phyloP scores from a whole-genome alignment of 441 rosid species.

The Biscutella laevigata region DNA sequence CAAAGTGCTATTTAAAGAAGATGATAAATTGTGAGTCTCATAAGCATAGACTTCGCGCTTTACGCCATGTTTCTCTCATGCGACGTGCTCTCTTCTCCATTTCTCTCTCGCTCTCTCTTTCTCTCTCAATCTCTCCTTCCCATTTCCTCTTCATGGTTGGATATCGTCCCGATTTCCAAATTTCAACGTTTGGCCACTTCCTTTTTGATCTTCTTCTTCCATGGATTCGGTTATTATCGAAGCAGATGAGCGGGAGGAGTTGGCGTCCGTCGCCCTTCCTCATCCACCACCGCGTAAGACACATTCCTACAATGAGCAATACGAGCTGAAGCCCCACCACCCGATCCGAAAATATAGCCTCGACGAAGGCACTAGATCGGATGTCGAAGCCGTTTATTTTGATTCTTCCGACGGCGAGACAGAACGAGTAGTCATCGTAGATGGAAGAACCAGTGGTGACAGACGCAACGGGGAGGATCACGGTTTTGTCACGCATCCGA shows the following conservation, averaged over 20 bases:
- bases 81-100: slow-evolving; percentile 34
- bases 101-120: slow-evolving; percentile 31
- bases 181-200: slow-evolving; percentile 8
- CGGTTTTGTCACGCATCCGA: slow-evolving; percentile 23
- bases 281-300: slow-evolving; percentile 55
- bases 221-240: slow-evolving; percentile 29
- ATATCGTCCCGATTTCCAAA: slow-evolving; percentile 8
- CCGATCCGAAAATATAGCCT: slow-evolving; percentile 67
- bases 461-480: slow-evolving; percentile 27
- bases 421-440: neutral
- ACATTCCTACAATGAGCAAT: slow-evolving; percentile 60
- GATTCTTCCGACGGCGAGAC: slow-evolving; percentile 34
- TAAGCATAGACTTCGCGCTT: no score
- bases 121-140: slow-evolving; percentile 22
- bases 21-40: slow-evolving; percentile 14
- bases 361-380: slow-evolving; percentile 39
- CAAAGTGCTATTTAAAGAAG: slow-evolving; percentile 20
- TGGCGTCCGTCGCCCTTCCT: slow-evolving; percentile 28
- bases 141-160: slow-evolving; percentile 34
- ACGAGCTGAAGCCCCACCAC: slow-evolving; percentile 35
- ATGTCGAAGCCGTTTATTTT: slow-evolving; percentile 19
- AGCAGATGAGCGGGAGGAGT: slow-evolving; percentile 46
- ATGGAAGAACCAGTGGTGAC: slow-evolving; percentile 8
- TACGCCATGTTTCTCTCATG: slow-evolving; percentile 14
- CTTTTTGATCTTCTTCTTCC: slow-evolving; percentile 18